Percentiles rank a stretch among this genome's conserved stretches.
Evolutionary conservation across 2,329 filamentous ascomycete genomes (phyloP).

Genomic region (Endoconidiophora polonica): DNA sequence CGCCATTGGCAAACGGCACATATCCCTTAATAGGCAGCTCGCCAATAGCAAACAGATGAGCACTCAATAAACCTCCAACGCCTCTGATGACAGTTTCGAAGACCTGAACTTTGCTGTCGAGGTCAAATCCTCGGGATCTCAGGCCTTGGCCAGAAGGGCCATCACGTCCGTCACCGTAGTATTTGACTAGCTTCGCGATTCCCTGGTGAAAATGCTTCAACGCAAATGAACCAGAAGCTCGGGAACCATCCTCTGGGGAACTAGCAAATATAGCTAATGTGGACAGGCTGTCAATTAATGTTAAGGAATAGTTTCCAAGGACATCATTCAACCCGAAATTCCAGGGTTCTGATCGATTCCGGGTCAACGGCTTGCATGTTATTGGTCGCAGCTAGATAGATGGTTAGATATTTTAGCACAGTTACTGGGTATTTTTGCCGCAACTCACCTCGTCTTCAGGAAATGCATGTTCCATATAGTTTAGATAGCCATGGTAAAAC

Average conservation of each 20-base stretch:
- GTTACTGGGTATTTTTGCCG: neutral
- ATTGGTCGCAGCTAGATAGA: constrained; percentile 56
- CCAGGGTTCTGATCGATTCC: constrained; percentile 62
- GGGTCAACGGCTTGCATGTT: constrained; percentile 66
- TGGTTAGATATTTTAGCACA: neutral
- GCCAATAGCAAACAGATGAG: constrained; percentile 82
- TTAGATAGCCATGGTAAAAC: constrained; percentile 94
- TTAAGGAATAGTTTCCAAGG: constrained; percentile 90
- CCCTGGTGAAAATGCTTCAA: constrained; percentile 65
- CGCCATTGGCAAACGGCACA: constrained; percentile 27
- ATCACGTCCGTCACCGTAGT: constrained; percentile 72
- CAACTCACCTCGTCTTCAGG: constrained; percentile 67
- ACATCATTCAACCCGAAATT: constrained; percentile 88
- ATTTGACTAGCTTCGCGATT: constrained; percentile 53
- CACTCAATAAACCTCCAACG: constrained; percentile 76
- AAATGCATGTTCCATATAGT: constrained; percentile 87
- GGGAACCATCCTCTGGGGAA: constrained; percentile 30
- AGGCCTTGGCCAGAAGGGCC: constrained; percentile 53
- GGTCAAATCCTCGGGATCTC: constrained; percentile 68
- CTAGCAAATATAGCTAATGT: constrained; percentile 86
- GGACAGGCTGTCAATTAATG: constrained; percentile 85
- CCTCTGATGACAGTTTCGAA: constrained; percentile 96
- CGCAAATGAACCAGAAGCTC: constrained; percentile 26
- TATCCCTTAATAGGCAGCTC: constrained; percentile 79
- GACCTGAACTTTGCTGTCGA: constrained; percentile 96